These are phyloP conservation scores for Fusarium sp. DNA, from an alignment of 2,329 filamentous ascomycete genomes.

Conservation along the genomic window DNA sequence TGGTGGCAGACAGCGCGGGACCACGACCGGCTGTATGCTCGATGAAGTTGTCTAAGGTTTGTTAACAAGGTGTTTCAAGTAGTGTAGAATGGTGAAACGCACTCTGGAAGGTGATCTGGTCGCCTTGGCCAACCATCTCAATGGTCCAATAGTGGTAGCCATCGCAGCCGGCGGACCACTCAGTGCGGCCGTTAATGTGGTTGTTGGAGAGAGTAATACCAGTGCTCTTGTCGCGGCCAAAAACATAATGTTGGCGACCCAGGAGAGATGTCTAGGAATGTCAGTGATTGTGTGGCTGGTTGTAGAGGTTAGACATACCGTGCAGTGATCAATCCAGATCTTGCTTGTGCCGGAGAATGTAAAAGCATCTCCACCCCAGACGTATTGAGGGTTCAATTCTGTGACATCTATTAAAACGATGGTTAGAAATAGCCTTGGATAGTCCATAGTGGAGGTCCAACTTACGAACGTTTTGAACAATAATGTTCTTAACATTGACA, in stretches of 20 bases:
- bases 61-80: neutral
- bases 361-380: conserved; percentile 37
- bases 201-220: conserved; percentile 60
- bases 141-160: conserved; percentile 58
- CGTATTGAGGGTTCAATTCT: conserved; percentile 31
- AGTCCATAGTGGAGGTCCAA: fast-evolving
- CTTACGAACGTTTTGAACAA: neutral
- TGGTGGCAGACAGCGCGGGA: conserved; percentile 44
- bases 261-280: conserved; percentile 12
- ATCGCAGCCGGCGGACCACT: conserved; percentile 57
- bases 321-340: conserved; percentile 38
- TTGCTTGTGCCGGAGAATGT: conserved; percentile 24
- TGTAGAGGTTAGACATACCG: neutral
- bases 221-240: conserved; percentile 37
- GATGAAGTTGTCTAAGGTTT: conserved; percentile 15
- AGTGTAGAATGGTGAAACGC: neutral
- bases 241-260: conserved; percentile 33
- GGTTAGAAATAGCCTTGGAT: neutral
- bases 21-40: conserved; percentile 42
- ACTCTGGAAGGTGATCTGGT: conserved; percentile 25
- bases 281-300: fast-evolving
- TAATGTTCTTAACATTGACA: conserved; percentile 47
- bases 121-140: conserved; percentile 28
- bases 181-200: conserved; percentile 57
- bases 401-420: conserved; percentile 4